These are phyloP conservation scores for Rostrohypoxylon terebratum DNA, from an alignment of 495 filamentous ascomycete genomes.

Conservation along the genomic window DNA sequence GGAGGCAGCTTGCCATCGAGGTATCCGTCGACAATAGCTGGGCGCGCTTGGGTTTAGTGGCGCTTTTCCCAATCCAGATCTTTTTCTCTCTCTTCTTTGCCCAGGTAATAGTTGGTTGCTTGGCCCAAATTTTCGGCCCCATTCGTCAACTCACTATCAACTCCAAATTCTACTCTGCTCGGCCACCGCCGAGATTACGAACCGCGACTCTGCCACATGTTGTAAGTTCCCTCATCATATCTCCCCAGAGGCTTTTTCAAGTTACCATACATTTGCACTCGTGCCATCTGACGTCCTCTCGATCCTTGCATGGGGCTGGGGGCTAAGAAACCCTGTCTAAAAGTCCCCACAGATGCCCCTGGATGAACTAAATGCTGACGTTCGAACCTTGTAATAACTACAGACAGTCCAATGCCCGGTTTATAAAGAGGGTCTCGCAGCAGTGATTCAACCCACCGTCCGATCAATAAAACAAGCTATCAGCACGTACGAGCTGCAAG, in stretches of 20 bases:
- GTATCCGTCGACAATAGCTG: slow-evolving; percentile 71
- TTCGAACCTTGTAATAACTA: slow-evolving; percentile 1
- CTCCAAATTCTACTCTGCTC: slow-evolving; percentile 82
- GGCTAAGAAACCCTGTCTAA: slow-evolving; percentile 22
- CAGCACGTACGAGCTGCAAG: slow-evolving; percentile 82
- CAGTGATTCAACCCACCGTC: slow-evolving; percentile 75
- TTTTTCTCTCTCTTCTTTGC: slow-evolving; percentile 85
- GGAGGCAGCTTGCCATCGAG: slow-evolving; percentile 74
- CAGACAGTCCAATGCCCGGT: slow-evolving; percentile 76
- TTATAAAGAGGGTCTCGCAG: slow-evolving; percentile 75
- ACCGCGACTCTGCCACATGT: slow-evolving; percentile 69
- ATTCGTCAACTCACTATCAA: slow-evolving; percentile 77
- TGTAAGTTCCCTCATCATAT: slow-evolving; percentile 21
- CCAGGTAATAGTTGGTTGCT: slow-evolving; percentile 78
- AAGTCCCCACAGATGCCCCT: background rate
- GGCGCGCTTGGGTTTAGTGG: slow-evolving; percentile 70
- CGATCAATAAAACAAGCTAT: slow-evolving; percentile 78
- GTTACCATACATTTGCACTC: background rate
- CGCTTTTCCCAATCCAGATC: slow-evolving; percentile 74
- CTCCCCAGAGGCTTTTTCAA: background rate
- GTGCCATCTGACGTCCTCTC: background rate
- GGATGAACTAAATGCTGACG: slow-evolving; percentile 19
- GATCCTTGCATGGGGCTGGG: background rate
- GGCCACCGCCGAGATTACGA: slow-evolving; percentile 68
- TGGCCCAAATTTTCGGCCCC: slow-evolving; percentile 80